Evolutionary conservation across 83 land plant genomes (phyloP).

Genomic region (Picea abies): DNA sequence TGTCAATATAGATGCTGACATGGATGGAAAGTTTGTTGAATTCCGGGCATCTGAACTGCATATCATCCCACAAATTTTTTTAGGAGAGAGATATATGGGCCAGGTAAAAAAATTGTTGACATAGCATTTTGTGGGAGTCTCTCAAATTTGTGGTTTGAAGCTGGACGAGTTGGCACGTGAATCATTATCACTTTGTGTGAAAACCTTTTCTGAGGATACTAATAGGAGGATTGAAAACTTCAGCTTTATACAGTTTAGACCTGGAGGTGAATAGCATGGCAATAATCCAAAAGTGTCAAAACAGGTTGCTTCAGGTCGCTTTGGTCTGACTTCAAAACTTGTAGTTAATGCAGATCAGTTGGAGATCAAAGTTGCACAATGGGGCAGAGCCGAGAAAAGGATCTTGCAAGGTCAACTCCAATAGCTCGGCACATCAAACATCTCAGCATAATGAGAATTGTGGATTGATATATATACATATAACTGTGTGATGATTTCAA

Average conservation of each 20-base stretch:
- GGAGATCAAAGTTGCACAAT: constrained; percentile 97
- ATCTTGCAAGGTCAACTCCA: too few relatives aligned
- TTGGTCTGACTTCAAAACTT: constrained; percentile 96
- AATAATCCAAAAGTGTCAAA: constrained; percentile 99
- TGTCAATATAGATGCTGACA: neutral
- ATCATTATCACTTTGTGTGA: constrained; percentile 92
- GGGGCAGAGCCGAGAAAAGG: constrained; percentile 99
- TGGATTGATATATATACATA: too few relatives aligned
- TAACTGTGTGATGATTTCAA: too few relatives aligned
- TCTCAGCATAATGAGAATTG: too few relatives aligned
- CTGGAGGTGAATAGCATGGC: constrained; percentile 99
- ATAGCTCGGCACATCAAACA: too few relatives aligned
- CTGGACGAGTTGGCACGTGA: constrained; percentile 96
- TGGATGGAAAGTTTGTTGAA: too few relatives aligned
- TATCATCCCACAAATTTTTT: constrained; percentile 63
- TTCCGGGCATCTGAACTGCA: too few relatives aligned
- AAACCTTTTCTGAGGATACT: constrained; percentile 93
- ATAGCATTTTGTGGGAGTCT: constrained; percentile 90
- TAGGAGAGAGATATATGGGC: constrained; percentile 66
- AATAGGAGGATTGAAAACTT: constrained; percentile 95
- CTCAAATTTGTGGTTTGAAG: constrained; percentile 84
- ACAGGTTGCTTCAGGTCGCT: constrained; percentile 98
- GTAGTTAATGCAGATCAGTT: constrained; percentile 93
- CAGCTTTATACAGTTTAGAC: constrained; percentile 94
- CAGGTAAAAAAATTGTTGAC: constrained; percentile 78